phyloP scores from a whole-genome alignment of 2,329 filamentous ascomycete genomes.

The Xylaria sp. region DNA sequence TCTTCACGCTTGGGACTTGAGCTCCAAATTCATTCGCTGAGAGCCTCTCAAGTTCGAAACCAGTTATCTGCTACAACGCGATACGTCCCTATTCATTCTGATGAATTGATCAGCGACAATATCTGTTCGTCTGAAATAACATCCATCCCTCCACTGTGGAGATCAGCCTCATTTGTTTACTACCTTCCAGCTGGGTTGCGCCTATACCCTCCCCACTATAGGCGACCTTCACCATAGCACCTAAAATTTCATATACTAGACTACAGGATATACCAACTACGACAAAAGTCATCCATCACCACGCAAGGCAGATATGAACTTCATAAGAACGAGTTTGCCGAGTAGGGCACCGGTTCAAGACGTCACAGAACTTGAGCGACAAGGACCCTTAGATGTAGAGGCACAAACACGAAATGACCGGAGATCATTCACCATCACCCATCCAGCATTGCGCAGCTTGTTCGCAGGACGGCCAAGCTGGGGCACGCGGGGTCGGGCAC shows the following conservation, averaged over 20 bases:
- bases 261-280: slow-evolving; percentile 1
- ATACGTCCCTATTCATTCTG: slow-evolving; percentile 23
- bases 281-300: slow-evolving; percentile 25
- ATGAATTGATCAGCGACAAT: slow-evolving; percentile 25
- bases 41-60: slow-evolving; percentile 39
- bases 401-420: slow-evolving; percentile 33
- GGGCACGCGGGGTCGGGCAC: slow-evolving; percentile 32
- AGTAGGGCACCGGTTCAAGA: slow-evolving; percentile 37
- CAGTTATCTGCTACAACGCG: slow-evolving; percentile 25
- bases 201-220: background rate
- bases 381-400: slow-evolving; percentile 39
- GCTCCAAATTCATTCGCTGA: slow-evolving; percentile 43
- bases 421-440: slow-evolving; percentile 38
- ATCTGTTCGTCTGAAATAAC: slow-evolving; percentile 13
- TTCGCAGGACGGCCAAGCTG: slow-evolving; percentile 36
- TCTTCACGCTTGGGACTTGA: slow-evolving; percentile 25
- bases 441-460: slow-evolving; percentile 36
- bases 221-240: background rate
- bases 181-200: background rate
- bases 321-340: slow-evolving; percentile 40
- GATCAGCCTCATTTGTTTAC: slow-evolving; percentile 4
- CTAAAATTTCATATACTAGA: background rate
- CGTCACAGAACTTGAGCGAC: slow-evolving; percentile 38
- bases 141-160: slow-evolving; percentile 2
- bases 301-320: slow-evolving; percentile 41